Conservation (phyloP, 1,284 basidiomycete species). For the Jaminaea rosea region DNA sequence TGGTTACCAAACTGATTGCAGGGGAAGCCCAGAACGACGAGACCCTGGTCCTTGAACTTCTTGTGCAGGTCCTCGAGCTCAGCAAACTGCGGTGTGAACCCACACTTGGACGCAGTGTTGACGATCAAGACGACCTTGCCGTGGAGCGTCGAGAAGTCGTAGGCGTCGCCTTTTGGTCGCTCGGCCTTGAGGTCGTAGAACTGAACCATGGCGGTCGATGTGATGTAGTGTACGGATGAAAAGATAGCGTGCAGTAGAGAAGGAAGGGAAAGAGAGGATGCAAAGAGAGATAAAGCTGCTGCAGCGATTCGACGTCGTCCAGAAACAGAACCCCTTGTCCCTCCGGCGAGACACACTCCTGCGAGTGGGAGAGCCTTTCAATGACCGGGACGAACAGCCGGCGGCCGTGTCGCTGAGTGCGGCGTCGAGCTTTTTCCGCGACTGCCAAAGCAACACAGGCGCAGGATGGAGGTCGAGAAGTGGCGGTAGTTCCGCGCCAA, state of each 20-base stretch:
- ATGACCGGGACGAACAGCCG: too few relatives aligned
- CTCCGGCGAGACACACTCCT: too few relatives aligned
- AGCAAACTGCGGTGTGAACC: slow-evolving; percentile 70
- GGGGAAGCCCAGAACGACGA: slow-evolving; percentile 78
- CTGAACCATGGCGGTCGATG: slow-evolving; percentile 24
- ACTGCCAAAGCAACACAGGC: too few relatives aligned
- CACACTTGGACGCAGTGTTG: slow-evolving; percentile 56
- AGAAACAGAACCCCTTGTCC: too few relatives aligned
- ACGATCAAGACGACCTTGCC: slow-evolving; percentile 54
- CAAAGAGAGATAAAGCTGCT: background rate
- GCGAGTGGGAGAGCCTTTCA: too few relatives aligned
- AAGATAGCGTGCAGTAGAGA: background rate
- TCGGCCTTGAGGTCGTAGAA: slow-evolving; percentile 44
- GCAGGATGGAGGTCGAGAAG: too few relatives aligned
- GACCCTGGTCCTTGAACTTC: slow-evolving; percentile 67
- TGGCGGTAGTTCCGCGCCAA: too few relatives aligned
- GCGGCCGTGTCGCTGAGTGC: too few relatives aligned
- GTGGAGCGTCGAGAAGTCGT: slow-evolving; percentile 47
- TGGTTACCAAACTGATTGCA: slow-evolving; percentile 67
- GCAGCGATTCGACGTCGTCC: too few relatives aligned
- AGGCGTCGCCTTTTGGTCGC: slow-evolving; percentile 27
- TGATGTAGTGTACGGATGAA: background rate
- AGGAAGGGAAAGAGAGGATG: background rate
- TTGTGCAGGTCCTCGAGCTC: slow-evolving; percentile 73
- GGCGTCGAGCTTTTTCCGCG: too few relatives aligned